Evolutionary conservation across 2,329 filamentous ascomycete species (phyloP).

Genomic region (Claviceps fusiformis): DNA sequence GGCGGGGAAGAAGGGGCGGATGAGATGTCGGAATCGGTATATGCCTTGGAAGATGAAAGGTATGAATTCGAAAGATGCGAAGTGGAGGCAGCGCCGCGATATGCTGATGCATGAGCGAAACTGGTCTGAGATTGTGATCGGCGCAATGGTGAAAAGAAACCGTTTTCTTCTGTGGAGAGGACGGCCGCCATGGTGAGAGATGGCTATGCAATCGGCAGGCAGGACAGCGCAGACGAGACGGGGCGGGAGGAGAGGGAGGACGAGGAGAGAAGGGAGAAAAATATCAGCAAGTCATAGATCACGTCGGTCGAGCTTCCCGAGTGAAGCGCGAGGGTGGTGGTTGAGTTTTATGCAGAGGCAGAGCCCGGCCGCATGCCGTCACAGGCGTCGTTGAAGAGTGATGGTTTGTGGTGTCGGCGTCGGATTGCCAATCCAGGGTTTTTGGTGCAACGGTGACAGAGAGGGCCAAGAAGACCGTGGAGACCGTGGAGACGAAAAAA

Average conservation of each 20-base stretch:
- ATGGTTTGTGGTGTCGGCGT: neutral
- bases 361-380: neutral
- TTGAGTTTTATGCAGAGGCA: neutral
- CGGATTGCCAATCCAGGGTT: neutral
- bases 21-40: slow-evolving; percentile 34
- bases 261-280: neutral
- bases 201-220: neutral
- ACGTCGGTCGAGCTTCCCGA: neutral
- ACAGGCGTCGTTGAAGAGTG: neutral
- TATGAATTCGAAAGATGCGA: slow-evolving; percentile 29
- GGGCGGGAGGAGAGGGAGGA: too few relatives aligned
- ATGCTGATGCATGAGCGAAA: slow-evolving; percentile 31
- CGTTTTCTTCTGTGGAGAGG: slow-evolving; percentile 41
- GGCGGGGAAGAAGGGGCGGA: slow-evolving; percentile 44
- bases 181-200: slow-evolving; percentile 37
- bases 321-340: neutral
- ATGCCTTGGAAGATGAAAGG: slow-evolving; percentile 26
- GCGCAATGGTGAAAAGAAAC: slow-evolving; percentile 42
- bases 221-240: neutral
- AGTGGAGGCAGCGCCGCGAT: slow-evolving; percentile 28
- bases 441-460: neutral
- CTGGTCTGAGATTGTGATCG: slow-evolving; percentile 49
- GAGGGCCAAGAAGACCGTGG: neutral
- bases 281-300: slow-evolving; percentile 1
- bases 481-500: neutral